phyloP scores from a whole-genome alignment of 2,329 filamentous ascomycete genomes.

The Fonsecaea multimorphosa region DNA sequence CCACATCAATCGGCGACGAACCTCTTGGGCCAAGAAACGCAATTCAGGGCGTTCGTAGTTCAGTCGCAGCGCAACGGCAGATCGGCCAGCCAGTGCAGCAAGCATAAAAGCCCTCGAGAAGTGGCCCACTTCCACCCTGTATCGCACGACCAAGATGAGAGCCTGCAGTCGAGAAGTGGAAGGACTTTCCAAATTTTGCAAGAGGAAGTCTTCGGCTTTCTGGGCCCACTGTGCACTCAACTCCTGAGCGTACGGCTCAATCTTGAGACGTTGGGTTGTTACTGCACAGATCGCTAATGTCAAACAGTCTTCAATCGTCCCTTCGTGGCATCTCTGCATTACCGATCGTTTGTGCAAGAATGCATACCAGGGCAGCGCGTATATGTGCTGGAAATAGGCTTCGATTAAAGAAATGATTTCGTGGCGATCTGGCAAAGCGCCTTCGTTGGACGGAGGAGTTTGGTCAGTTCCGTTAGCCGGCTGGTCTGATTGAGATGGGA shows the following conservation, averaged over 20 bases:
- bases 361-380: constrained; percentile 41
- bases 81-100: constrained; percentile 37
- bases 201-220: constrained; percentile 26
- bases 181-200: constrained; percentile 26
- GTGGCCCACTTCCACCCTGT: constrained; percentile 26
- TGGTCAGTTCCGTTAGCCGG: background rate
- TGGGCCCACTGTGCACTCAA: constrained; percentile 24
- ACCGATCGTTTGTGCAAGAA: constrained; percentile 43
- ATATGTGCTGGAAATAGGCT: constrained; percentile 42
- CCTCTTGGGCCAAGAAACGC: constrained; percentile 52
- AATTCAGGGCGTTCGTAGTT: constrained; percentile 57
- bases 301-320: constrained; percentile 27
- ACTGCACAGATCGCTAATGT: constrained; percentile 31
- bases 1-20: constrained; percentile 57
- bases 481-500: background rate
- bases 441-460: constrained; percentile 2
- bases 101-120: constrained; percentile 35
- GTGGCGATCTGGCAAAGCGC: constrained; percentile 12
- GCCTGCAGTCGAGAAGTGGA: constrained; percentile 32
- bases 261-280: constrained; percentile 26
- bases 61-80: constrained; percentile 57
- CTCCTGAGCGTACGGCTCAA: constrained; percentile 23
- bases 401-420: constrained; percentile 33
- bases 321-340: constrained; percentile 36
- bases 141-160: constrained; percentile 30